Evolutionary conservation across 257 asterid genomes (phyloP), one percentile per base, ranked within the genome.

Genomic region (Plectranthus barbatus): DNA sequence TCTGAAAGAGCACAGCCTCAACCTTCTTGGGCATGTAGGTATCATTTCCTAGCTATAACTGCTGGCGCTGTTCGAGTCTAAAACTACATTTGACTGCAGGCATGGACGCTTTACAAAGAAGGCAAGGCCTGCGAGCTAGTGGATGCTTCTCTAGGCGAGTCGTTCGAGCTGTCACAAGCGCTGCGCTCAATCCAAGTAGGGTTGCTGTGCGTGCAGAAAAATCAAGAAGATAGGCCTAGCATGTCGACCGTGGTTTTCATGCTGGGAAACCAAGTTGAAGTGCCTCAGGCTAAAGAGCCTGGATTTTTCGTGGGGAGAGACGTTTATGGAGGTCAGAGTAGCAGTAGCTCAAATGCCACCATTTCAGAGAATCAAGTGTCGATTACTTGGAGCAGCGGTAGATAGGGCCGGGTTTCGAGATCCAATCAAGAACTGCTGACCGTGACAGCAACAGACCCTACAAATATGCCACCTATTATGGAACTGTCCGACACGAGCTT

Each of bases 21-120:
- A 53, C 55, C 71, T 53, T 41, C 47, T 66, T 0, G 71, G 63
- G 6, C 64, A 67, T 46, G 72, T 56, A 56, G 56, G 72, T 34
- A 6, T 13, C 2, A 17, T 15, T 7, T 33, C 23, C 15, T 50
- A 1, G 1, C 12, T 15, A 26, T 26, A 26, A 26, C n/a, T n/a
- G n/a, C n/a, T n/a, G n/a, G n/a, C n/a, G n/a, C n/a, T n/a, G n/a
- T n/a, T n/a, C n/a, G n/a, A n/a, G n/a, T n/a, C n/a, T n/a, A n/a
- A n/a, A n/a, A n/a, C n/a, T n/a, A 44, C 34, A 2, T 26, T 15
- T 66, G 57, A n/a, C n/a, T 12, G 19, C 64, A 66, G 64, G 71
- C 64, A 44, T 66, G 71, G 71, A 56, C 14, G 37, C 71, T 66
- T 17, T 55, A 55, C 29, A 42, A 55, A 66, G 71, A 66, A 55